Evolutionary conservation across 2,329 filamentous ascomycete genomes (phyloP).

Genomic region (Colletotrichum tropicicola): DNA sequence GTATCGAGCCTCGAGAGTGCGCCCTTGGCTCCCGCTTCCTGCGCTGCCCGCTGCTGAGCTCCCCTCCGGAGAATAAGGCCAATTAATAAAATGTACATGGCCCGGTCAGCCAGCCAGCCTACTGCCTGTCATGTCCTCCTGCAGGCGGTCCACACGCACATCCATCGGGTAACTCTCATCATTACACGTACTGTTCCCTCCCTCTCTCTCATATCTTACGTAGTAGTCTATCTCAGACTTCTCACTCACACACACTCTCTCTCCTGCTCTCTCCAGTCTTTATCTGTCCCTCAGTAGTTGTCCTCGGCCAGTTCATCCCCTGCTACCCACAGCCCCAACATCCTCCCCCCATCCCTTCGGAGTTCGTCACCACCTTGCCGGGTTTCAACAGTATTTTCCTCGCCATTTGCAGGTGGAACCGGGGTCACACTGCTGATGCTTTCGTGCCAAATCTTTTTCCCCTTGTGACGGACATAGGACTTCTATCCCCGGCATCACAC

Average conservation of each 20-base stretch:
- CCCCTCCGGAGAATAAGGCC: background rate
- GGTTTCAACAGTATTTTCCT: background rate
- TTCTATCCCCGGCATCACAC: background rate
- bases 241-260: too few relatives aligned
- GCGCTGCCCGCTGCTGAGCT: background rate
- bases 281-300: background rate
- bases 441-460: background rate
- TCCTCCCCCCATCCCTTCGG: background rate
- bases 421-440: background rate
- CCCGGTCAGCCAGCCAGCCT: background rate
- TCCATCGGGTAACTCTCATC: background rate
- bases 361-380: background rate
- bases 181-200: slow-evolving; percentile 14
- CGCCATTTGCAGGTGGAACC: slow-evolving; percentile 4
- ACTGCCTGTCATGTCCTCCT: slow-evolving; percentile 20
- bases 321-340: background rate
- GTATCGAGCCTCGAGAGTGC: background rate
- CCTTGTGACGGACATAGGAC: slow-evolving; percentile 12
- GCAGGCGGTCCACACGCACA: background rate
- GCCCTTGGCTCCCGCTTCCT: background rate
- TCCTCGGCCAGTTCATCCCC: background rate
- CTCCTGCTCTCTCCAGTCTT: background rate
- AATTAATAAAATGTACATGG: slow-evolving; percentile 3
- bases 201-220: background rate
- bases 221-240: slow-evolving; percentile 1